Conservation (phyloP, 495 filamentous ascomycete species). For the Penicillium chermesinum region DNA sequence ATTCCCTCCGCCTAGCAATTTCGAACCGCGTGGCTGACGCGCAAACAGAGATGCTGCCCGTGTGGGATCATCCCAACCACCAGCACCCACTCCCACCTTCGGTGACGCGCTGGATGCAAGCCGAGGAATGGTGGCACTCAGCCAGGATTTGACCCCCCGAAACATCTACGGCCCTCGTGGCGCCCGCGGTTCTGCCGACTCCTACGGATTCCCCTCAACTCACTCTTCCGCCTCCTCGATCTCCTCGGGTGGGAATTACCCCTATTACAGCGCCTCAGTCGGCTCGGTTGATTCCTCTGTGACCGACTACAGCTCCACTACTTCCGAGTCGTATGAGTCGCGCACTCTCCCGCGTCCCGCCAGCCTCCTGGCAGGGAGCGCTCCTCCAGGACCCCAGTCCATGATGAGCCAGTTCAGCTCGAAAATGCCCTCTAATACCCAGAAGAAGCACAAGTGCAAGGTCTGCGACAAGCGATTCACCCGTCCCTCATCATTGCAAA, state of each 20-base stretch:
- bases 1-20: not conserved
- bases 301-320: conserved; percentile 87
- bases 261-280: conserved; percentile 72
- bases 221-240: conserved; percentile 95
- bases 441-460: conserved; percentile 99
- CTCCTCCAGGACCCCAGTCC: conserved; percentile 81
- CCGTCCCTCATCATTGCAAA: conserved; percentile 90
- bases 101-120: conserved; percentile 81
- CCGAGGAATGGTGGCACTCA: conserved; percentile 90
- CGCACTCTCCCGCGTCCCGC: conserved; percentile 78
- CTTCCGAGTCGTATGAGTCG: conserved; percentile 81
- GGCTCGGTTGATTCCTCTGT: conserved; percentile 85
- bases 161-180: conserved; percentile 75
- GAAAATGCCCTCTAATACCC: conserved; percentile 89
- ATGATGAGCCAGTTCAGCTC: conserved; percentile 99
- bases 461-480: conserved; percentile 99
- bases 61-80: conserved; percentile 40
- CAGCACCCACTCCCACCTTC: conserved; percentile 34
- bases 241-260: conserved; percentile 68
- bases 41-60: conserved; percentile 48
- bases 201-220: conserved; percentile 85
- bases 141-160: conserved; percentile 75
- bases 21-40: no score
- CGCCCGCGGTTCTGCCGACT: conserved; percentile 71
- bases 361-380: conserved; percentile 57